Evolutionary conservation across 768 basidiomycete species (phyloP).

Genomic region (Boletellus ananas): DNA sequence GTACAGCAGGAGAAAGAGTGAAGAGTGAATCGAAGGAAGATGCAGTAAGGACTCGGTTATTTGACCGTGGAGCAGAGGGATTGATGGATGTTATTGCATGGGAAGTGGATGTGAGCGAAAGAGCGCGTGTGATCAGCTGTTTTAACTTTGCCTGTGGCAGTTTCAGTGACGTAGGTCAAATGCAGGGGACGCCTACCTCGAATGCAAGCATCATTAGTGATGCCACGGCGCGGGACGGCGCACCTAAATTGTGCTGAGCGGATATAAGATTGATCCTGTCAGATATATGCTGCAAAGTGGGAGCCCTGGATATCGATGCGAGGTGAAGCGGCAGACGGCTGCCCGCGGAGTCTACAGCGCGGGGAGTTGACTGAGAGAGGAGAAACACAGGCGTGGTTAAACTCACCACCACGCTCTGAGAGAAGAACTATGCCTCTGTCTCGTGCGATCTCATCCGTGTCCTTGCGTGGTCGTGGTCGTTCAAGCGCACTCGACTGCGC

Average conservation of each 20-base stretch:
- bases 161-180: neutral
- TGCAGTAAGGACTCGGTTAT: conserved; percentile 50
- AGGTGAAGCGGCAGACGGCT: conserved; percentile 69
- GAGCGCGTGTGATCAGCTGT: conserved; percentile 75
- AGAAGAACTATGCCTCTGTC: conserved; percentile 68
- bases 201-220: conserved; percentile 73
- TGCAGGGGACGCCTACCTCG: conserved; percentile 47
- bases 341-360: conserved; percentile 58
- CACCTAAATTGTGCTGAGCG: conserved; percentile 65
- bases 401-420: conserved; percentile 59
- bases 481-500: conserved; percentile 44
- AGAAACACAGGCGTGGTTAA: neutral
- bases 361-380: neutral
- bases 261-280: conserved; percentile 81
- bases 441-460: conserved; percentile 63
- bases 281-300: conserved; percentile 71
- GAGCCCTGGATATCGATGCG: conserved; percentile 68
- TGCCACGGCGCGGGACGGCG: conserved; percentile 60
- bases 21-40: conserved; percentile 76
- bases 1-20: conserved; percentile 68
- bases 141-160: conserved; percentile 68
- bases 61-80: conserved; percentile 45
- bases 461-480: conserved; percentile 41
- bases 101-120: conserved; percentile 73
- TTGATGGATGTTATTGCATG: conserved; percentile 74